Evolutionary conservation across 176 grass and related monocot species (phyloP), one percentile per base, ranked within the genome.

Genomic region (Aegilops speltoides): DNA sequence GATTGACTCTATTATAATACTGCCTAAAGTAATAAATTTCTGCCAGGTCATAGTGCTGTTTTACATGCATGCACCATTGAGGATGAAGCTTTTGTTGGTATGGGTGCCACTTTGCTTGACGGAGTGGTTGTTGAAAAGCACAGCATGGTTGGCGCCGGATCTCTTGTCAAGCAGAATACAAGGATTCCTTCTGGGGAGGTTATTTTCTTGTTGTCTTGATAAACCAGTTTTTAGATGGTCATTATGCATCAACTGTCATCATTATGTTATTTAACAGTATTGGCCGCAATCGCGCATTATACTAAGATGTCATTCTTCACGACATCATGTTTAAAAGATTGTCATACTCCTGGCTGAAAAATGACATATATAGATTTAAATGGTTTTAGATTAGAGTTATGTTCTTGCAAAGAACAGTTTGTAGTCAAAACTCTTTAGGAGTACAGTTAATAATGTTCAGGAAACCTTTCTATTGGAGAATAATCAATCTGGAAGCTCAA

Each of bases 1-100:
- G 28, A 38, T 23, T 33, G 29, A 86, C 5, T 69, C 50, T 71
- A 20, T 33, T 57, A 68, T 74, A 66, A 24, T 61, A 22, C 57
- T 80, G 16, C 45, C 26, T 76, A 83, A 86, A 89, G 33, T 83
- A 76, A 52, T 65, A 57, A 81, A 59, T 45, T 81, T 82, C 57
- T 67, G 7, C 36, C 77, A 98, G 96, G 96, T 70, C 96, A 98
- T 72, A 90, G 91, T 80, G 90, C 96, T 78, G 64, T 98, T 78
- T 95, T 97, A 74, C 95, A 97, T 84, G 95, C 90, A 82, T 97
- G 95, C 83, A 95, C 85, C 43, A 82, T 97, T 41, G 91, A 95
- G 87, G 96, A 98, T 89, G 91, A 95, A 78, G 88, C 96, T 81
- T 98, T 98, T 79, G 88, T 98, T 83, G 93, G 96, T 76, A 98